phyloP scores from a whole-genome alignment of 2,329 filamentous ascomycete species.

The Cytospora schulzeri region DNA sequence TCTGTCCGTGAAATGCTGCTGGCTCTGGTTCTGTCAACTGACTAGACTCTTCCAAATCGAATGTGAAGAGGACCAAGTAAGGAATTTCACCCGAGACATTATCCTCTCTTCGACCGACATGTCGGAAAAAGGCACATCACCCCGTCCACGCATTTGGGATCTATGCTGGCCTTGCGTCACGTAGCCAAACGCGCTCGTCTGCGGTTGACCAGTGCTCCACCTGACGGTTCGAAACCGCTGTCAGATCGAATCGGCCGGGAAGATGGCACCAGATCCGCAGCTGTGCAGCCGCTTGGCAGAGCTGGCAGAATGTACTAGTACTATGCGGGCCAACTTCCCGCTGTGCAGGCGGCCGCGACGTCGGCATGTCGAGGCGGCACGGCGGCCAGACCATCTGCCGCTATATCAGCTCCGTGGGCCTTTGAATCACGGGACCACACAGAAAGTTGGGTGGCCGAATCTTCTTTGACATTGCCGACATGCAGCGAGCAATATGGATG shows the following conservation, averaged over 20 bases:
- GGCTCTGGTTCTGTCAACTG: neutral
- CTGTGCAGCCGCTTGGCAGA: neutral
- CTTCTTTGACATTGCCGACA: constrained; percentile 6
- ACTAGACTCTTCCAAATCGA: neutral
- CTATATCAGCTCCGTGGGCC: neutral
- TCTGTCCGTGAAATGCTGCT: neutral
- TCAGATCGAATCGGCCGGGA: neutral
- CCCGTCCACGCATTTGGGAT: constrained; percentile 6
- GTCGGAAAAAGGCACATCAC: neutral
- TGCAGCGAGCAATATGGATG: constrained; percentile 8
- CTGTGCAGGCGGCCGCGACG: constrained; percentile 7
- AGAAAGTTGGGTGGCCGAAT: neutral
- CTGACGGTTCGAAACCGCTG: neutral
- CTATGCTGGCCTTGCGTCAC: constrained; percentile 4
- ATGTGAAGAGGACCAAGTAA: neutral
- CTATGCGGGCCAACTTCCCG: constrained; percentile 15
- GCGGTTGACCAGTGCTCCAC: neutral
- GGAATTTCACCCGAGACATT: neutral
- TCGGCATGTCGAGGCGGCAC: neutral
- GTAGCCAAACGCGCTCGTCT: constrained; percentile 5
- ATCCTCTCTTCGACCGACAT: neutral
- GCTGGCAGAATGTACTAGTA: constrained; percentile 7
- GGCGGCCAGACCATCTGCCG: constrained; percentile 5
- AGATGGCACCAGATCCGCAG: neutral
- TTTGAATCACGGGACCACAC: neutral